Percentiles rank a stretch among this genome's conserved stretches.
Conservation (phyloP, 306 rosid genomes). For the Sicyos baderoa region DNA sequence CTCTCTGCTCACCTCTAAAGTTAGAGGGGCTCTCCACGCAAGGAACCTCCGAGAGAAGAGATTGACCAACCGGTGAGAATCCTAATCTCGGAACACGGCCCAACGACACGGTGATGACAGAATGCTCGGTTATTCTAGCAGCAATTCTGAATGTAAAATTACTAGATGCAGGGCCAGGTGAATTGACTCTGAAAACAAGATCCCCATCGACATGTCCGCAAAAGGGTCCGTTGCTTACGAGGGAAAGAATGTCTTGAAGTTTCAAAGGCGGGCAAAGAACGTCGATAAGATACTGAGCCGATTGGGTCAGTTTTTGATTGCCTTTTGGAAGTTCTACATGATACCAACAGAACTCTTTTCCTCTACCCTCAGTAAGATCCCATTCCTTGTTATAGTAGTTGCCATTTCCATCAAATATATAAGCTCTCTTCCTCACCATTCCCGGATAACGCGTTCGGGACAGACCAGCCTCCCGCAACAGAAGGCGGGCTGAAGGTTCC, state of each 20-base stretch:
- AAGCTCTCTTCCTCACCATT: slow-evolving; percentile 73
- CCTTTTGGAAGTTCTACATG: slow-evolving; percentile 94
- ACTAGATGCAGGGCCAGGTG: slow-evolving; percentile 85
- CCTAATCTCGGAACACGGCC: slow-evolving; percentile 95
- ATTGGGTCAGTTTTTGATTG: slow-evolving; percentile 59
- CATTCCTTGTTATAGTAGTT: slow-evolving; percentile 71
- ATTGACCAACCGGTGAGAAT: slow-evolving; percentile 63
- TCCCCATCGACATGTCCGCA: slow-evolving; percentile 92
- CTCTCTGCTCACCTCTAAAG: slow-evolving; percentile 44
- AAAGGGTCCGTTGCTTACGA: slow-evolving; percentile 95
- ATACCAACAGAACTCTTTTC: slow-evolving; percentile 85
- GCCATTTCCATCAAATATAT: slow-evolving; percentile 75
- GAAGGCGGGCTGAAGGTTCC: slow-evolving; percentile 32
- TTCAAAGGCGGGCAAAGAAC: slow-evolving; percentile 92
- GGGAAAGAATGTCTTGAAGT: slow-evolving; percentile 93
- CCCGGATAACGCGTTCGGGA: slow-evolving; percentile 34
- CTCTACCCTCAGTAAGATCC: slow-evolving; percentile 57
- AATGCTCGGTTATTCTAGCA: slow-evolving; percentile 70
- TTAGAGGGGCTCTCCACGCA: slow-evolving; percentile 54
- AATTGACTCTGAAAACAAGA: slow-evolving; percentile 83
- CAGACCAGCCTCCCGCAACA: slow-evolving; percentile 31
- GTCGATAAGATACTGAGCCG: slow-evolving; percentile 71
- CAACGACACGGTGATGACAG: slow-evolving; percentile 77
- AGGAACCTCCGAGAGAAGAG: slow-evolving; percentile 89
- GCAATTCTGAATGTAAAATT: slow-evolving; percentile 84